Base-by-base conservation (phyloP, 1,139 yeast genomes). In the Candida sanyaensis region DNA sequence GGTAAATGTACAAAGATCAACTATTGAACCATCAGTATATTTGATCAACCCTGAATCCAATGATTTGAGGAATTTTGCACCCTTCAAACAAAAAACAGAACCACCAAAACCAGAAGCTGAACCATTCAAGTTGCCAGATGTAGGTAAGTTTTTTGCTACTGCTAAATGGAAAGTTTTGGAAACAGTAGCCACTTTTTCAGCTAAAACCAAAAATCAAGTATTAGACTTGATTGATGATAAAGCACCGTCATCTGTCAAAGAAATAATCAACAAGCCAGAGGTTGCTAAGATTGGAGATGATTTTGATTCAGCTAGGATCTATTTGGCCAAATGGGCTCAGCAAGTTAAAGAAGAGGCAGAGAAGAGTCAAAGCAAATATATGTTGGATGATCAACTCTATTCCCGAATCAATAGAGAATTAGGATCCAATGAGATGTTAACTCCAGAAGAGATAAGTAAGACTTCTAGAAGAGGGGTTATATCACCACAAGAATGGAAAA, bases 241-340 rank as follows among this genome's bases (percentile, higher is more conserved):
- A 53, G 83, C 82, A 29, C 89, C 96, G 0, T 73, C 79, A 6
- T 81, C 83, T 1, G 77, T 91, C 12, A 81, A 81, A 54, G 81
- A 80, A 48, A 65, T 88, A 52, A 71, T 93, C 46, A 78, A 76
- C 50, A 84, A 86, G 54, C 95, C 96, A 0, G 96, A 91, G 57
- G 96, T 92, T 5, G 80, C 77, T 56, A 80, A 77, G 48, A 81
- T 92, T 27, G 90, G 95, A 49, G 91, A 90, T 55, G 99, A 93
- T 54, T 93, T 91, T 63, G 98, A 92, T 60, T 84, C 93, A 43
- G 97, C 97, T 0, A 78, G 92, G 46, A 88, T 91, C 4, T 93
- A 91, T 63, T 73, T 93, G 51, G 98, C 99, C 5, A 91, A 91
- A 69, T 93, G 99, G 99, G 98, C 99, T 0, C 80, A 90, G 59